Evolutionary conservation across 257 asterid genomes (phyloP), one percentile per base, ranked within the genome.

Genomic region (Nicotiana noctiflora): DNA sequence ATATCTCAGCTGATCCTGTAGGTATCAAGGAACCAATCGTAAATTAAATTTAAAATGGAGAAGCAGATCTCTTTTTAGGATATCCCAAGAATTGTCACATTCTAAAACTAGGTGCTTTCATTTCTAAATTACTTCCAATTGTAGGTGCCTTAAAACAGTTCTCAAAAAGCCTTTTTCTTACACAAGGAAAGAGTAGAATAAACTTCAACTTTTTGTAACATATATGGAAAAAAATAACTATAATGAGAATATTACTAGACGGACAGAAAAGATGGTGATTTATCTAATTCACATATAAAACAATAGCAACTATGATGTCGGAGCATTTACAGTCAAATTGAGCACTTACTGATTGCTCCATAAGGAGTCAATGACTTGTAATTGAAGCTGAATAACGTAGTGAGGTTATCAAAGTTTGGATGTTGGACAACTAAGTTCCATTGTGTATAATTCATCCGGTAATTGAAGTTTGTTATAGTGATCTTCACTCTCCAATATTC

Each of bases 391-490:
- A 92, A 94, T 65, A 90, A 76, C 81, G 92, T 92, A 3, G 98
- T 94, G 65, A 94, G 89, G 82, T 94, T 94, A 81, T 92, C 96
- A 27, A 94, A 89, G 91, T 94, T 94, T 80, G 97, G 98, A 86
- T 94, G 97, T 79, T 91, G 96, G 80, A 89, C 89, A n/a, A 94
- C 98, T 61, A 94, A 85, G 86, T 91, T 94, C 97, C 98, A 94
- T 62, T 81, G 90, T 13, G 93, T 82, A 65, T 94, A 94, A 83
- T 94, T 94, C 95, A 88, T 90, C 83, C 88, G 56, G 88, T 94
- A 92, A 84, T 92, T 94, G 90, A 91, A 92, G 86, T 92, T 94
- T 17, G 97, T 91, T 78, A 94, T 84, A 1, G 98, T 77, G 83
- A 94, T 88, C 88, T 94, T 94, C 80, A 91, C 97, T 76, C 97